Evolutionary conservation across 2,329 filamentous ascomycete species (phyloP).

Genomic region (Tolypocladium ophioglossoides): DNA sequence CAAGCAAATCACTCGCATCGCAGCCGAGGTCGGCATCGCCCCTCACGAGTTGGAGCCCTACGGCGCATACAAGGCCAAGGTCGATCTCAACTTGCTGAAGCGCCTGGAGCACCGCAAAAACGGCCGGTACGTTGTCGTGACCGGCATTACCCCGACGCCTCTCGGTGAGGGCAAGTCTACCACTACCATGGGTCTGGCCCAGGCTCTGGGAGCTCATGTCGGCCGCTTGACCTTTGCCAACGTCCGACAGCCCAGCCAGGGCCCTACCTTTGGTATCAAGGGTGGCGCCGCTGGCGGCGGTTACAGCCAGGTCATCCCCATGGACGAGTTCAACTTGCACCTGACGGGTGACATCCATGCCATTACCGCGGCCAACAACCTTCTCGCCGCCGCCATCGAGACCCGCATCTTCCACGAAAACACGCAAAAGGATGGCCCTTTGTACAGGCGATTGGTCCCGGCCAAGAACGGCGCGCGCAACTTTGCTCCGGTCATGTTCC

Average conservation of each 20-base stretch:
- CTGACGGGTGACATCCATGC: constrained; percentile 97
- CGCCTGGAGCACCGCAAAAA: constrained; percentile 79
- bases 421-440: constrained; percentile 79
- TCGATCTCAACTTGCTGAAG: constrained; percentile 72
- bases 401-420: constrained; percentile 98
- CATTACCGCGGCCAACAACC: constrained; percentile 92
- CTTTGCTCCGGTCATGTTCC: constrained; percentile 86
- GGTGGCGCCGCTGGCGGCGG: constrained; percentile 93
- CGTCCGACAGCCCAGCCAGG: constrained; percentile 92
- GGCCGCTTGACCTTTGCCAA: constrained; percentile 89
- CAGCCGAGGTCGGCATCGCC: constrained; percentile 78
- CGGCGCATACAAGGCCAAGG: constrained; percentile 91
- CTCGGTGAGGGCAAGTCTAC: constrained; percentile 97
- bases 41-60: constrained; percentile 89
- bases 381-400: constrained; percentile 91
- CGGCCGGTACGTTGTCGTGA: constrained; percentile 85
- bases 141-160: constrained; percentile 92
- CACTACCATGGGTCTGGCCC: constrained; percentile 89
- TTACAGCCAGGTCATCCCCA: constrained; percentile 98
- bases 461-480: constrained; percentile 79
- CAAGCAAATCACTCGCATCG: constrained; percentile 81
- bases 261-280: constrained; percentile 98
- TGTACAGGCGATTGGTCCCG: constrained; percentile 83
- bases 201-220: constrained; percentile 83
- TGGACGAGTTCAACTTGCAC: constrained; percentile 99